Conservation (phyloP, 1,139 yeast genomes). For the Pichia sp. region DNA sequence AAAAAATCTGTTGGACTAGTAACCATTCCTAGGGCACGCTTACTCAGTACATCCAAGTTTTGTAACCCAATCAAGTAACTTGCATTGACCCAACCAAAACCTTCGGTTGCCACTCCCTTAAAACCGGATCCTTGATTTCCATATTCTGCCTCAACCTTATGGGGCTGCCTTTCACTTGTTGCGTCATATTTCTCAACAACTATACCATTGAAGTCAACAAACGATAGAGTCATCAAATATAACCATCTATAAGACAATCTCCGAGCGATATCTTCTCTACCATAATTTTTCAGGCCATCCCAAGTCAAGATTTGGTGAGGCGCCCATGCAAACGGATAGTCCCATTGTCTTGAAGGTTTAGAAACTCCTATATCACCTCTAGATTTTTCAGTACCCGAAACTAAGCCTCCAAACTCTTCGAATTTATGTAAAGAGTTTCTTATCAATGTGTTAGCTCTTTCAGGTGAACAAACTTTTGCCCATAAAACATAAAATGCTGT, state of each 20-base stretch:
- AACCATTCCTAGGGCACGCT: constrained; percentile 75
- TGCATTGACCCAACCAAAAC: constrained; percentile 96
- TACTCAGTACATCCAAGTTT: constrained; percentile 62
- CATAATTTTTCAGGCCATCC: constrained; percentile 78
- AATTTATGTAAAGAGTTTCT: constrained; percentile 59
- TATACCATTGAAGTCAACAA: constrained; percentile 91
- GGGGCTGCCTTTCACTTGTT: constrained; percentile 77
- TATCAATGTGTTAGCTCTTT: constrained; percentile 70
- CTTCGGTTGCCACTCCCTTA: constrained; percentile 93
- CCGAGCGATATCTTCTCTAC: constrained; percentile 58
- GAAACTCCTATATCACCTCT: constrained; percentile 68
- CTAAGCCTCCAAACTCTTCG: constrained; percentile 87
- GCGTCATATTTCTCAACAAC: constrained; percentile 96
- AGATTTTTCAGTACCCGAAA: constrained; percentile 74
- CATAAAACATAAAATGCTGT: constrained; percentile 93
- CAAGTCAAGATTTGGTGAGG: constrained; percentile 96
- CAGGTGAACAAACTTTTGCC: constrained; percentile 68
- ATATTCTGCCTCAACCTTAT: constrained; percentile 90
- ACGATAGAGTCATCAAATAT: constrained; percentile 82
- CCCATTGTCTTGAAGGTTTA: constrained; percentile 94
- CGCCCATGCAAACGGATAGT: constrained; percentile 97
- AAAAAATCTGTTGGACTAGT: constrained; percentile 77
- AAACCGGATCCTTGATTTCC: constrained; percentile 95
- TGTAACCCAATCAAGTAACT: constrained; percentile 74
- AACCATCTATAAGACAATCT: constrained; percentile 85